Base-by-base conservation (phyloP, 2,329 filamentous ascomycete species). In the Arthrocladium fulminans region DNA sequence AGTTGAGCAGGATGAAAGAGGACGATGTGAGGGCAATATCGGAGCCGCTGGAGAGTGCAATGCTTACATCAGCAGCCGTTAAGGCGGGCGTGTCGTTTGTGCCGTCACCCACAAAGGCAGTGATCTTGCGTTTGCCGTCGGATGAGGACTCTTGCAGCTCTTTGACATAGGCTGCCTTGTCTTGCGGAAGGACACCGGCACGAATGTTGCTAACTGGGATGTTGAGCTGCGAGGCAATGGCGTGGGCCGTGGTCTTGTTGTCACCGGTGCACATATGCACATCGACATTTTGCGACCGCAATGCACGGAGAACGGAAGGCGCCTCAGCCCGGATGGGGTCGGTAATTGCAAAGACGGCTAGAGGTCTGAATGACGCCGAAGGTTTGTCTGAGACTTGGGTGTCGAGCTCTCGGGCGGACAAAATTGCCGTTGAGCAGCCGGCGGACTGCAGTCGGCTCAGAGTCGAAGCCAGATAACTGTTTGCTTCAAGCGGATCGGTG, bases 191-290 rank as follows among this genome's bases (percentile, higher is more conserved):
- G 3, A 95, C 88, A 54, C 87, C 87, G 9, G 89, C 88, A 53
- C 94, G 85, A 55, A 96, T 83, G 61, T 94, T 86, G 47, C 73
- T 68, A 0, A 72, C 60, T 0, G 80, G 75, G 54, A 96, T 95
- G 19, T 86, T 86, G 15, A 95, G 73, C 59, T 79, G 79, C 1
- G 73, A 68, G 1, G 85, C 89, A 2, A 96, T 86, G 0, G 88
- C 87, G 17, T 76, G 73, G 2, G 89, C 89, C 0, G 89, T 96
- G n/a, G 73, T 81, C n/a, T 73, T 70, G 61, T 95, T 95, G 69
- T 96, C 89, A 24, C 89, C 89, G 0, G 88, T 94, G 30, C 95
- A 81, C 87, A 96, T 94, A 80, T 84, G 95, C 3, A 94, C 84
- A 25, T 81, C 77, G 40, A 85, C 81, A 17, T 47, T 47, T 13